Evolutionary conservation across 805 yeast species (phyloP).

Genomic region (Hanseniaspora singularis): DNA sequence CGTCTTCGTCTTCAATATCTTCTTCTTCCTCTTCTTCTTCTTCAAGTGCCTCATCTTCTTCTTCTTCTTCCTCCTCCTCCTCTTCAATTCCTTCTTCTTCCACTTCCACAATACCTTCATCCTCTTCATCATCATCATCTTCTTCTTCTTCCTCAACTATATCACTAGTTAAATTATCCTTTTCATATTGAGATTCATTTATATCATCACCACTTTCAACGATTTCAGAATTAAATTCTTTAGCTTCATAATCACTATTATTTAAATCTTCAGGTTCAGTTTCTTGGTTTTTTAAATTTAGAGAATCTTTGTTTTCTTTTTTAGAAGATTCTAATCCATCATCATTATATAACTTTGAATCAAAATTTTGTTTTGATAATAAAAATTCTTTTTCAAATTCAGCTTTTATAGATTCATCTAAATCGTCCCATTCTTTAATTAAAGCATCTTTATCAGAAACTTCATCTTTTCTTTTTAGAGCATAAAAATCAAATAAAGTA

Average conservation of each 20-base stretch:
- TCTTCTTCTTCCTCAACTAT: slow-evolving; percentile 16
- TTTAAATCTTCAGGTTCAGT: neutral
- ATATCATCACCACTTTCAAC: slow-evolving; percentile 25
- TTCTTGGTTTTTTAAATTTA: neutral
- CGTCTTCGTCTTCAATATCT: slow-evolving; percentile 18
- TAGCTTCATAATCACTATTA: slow-evolving; percentile 17
- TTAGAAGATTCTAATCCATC: too few relatives aligned
- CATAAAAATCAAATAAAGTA: too few relatives aligned
- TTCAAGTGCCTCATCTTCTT: slow-evolving; percentile 15
- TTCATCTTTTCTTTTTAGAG: too few relatives aligned
- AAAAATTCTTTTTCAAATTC: too few relatives aligned
- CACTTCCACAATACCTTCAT: slow-evolving; percentile 15
- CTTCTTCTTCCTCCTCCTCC: slow-evolving; percentile 9
- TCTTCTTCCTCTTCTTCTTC: slow-evolving; percentile 21
- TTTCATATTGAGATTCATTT: slow-evolving; percentile 16
- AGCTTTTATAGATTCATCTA: too few relatives aligned
- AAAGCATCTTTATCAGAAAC: too few relatives aligned
- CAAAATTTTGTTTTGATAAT: too few relatives aligned
- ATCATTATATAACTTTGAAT: too few relatives aligned
- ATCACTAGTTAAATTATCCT: slow-evolving; percentile 17
- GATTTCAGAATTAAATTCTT: slow-evolving; percentile 25
- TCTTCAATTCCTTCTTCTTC: slow-evolving; percentile 14
- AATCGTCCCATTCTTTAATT: too few relatives aligned
- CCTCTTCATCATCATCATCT: slow-evolving; percentile 16
- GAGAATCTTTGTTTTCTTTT: slow-evolving; percentile 11